Evolutionary conservation across 1,139 yeast genomes (phyloP).

Genomic region (Meyerozyma guilliermondii): DNA sequence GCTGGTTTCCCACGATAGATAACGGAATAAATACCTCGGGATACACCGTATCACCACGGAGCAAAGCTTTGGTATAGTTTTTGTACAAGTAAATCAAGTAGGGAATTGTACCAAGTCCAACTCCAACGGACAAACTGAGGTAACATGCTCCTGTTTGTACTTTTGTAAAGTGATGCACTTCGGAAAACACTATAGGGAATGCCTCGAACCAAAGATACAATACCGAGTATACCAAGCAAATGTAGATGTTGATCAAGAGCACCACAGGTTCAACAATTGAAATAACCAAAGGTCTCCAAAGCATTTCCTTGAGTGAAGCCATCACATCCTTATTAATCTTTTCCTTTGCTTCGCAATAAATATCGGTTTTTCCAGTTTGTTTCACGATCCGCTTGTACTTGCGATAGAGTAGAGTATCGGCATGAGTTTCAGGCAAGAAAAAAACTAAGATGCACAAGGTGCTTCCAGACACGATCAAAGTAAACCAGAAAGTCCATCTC

Average conservation of each 20-base stretch:
- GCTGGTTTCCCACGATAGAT: slow-evolving; percentile 29
- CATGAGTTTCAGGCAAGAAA: slow-evolving; percentile 11
- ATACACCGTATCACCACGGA: slow-evolving; percentile 26
- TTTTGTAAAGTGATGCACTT: slow-evolving; percentile 8
- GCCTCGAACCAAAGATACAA: slow-evolving; percentile 14
- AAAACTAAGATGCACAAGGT: slow-evolving; percentile 7
- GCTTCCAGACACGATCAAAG: slow-evolving; percentile 9
- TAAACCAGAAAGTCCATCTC: slow-evolving; percentile 14
- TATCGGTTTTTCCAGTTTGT: slow-evolving; percentile 8
- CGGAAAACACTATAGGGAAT: slow-evolving; percentile 11
- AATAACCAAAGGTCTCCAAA: slow-evolving; percentile 11
- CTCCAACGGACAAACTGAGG: slow-evolving; percentile 8
- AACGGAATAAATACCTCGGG: slow-evolving; percentile 63
- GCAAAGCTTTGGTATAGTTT: slow-evolving; percentile 7
- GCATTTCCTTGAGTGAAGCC: slow-evolving; percentile 8
- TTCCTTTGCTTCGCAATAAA: slow-evolving; percentile 6
- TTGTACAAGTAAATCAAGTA: slow-evolving; percentile 6
- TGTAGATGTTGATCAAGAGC: slow-evolving; percentile 10
- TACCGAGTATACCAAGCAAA: slow-evolving; percentile 12
- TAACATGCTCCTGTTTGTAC: slow-evolving; percentile 10
- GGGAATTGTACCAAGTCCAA: slow-evolving; percentile 6
- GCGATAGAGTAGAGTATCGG: slow-evolving; percentile 9
- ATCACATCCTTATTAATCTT: slow-evolving; percentile 4
- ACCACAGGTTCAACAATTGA: slow-evolving; percentile 12
- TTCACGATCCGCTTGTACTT: slow-evolving; percentile 10